phyloP scores from a whole-genome alignment of 805 yeast genomes.

The Candida silvicultrix region DNA sequence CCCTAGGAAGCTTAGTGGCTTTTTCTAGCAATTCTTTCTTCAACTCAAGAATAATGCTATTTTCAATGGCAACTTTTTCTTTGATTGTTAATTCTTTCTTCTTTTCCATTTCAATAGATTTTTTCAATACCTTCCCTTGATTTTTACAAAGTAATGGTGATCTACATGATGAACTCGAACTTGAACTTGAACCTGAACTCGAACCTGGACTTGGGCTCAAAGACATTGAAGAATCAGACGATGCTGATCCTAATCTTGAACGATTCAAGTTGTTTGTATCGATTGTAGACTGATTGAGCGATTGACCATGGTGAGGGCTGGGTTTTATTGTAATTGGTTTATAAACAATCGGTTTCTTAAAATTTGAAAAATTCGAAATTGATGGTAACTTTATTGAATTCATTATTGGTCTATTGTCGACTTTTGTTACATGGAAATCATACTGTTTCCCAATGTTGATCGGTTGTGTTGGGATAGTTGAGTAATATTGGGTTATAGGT shows the following conservation, averaged over 20 bases:
- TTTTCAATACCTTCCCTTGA: no score
- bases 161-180: not conserved
- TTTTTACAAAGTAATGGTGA: not conserved
- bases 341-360: not conserved
- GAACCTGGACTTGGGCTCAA: not conserved
- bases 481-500: no score
- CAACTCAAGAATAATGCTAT: not conserved
- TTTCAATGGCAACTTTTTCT: not conserved
- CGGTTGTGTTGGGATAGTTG: no score
- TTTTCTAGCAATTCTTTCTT: not conserved
- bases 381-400: not conserved
- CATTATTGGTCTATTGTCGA: not conserved
- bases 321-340: not conserved
- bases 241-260: not conserved
- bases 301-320: no score
- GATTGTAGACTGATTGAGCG: no score
- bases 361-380: not conserved
- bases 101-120: not conserved
- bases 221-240: not conserved
- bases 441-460: no score
- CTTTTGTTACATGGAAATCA: not conserved
- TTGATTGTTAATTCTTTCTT: not conserved
- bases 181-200: not conserved
- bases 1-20: no score
- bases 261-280: no score